These are phyloP conservation scores for Boechera retrofracta DNA, from an alignment of 345 rosid genomes.

Conservation along the genomic window DNA sequence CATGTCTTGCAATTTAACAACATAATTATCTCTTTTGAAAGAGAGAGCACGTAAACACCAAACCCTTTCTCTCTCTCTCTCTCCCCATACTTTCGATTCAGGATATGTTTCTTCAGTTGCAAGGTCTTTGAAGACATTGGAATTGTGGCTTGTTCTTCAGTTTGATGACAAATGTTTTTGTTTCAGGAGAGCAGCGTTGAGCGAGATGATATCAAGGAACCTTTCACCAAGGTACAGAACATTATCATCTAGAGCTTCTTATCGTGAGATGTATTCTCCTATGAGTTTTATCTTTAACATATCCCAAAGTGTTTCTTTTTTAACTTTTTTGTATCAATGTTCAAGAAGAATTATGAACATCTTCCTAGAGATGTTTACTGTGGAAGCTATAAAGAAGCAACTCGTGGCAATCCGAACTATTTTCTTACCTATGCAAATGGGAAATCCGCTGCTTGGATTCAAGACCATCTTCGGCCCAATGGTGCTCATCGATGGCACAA, in stretches of 20 bases:
- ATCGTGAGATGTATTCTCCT: background rate
- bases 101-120: conserved; percentile 33
- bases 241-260: background rate
- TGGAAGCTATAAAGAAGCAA: conserved; percentile 75
- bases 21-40: conserved; percentile 36
- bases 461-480: conserved; percentile 93
- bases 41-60: conserved; percentile 25
- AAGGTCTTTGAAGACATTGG: conserved; percentile 77
- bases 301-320: background rate
- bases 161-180: conserved; percentile 50
- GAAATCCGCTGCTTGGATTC: conserved; percentile 90
- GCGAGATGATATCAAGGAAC: conserved; percentile 80
- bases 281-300: background rate
- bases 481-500: conserved; percentile 99
- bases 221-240: conserved; percentile 77
- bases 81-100: background rate
- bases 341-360: conserved; percentile 86
- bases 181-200: conserved; percentile 91
- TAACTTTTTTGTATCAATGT: conserved; percentile 74
- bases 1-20: conserved; percentile 38
- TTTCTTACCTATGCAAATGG: conserved; percentile 93
- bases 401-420: conserved; percentile 85
- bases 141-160: conserved; percentile 56
- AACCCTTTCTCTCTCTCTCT: background rate
- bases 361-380: conserved; percentile 80